Conservation (phyloP, 129 eudicot genomes). For the Chrysanthemum makinoi region DNA sequence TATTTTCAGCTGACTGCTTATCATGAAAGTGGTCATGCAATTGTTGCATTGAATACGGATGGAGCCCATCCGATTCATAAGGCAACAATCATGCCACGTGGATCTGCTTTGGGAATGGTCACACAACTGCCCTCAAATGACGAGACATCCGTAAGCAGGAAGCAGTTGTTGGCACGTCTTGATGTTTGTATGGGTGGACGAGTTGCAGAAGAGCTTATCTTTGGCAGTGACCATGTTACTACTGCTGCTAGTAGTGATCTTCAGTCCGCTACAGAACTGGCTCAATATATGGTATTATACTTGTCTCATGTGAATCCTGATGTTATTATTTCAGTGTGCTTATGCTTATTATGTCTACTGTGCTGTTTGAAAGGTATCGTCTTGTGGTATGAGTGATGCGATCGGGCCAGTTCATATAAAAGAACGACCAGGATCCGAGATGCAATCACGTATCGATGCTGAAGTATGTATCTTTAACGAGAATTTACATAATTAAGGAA, state of each 20-base stretch:
- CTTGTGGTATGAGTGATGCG: conserved; percentile 92
- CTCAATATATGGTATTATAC: conserved; percentile 74
- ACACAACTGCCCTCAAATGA: conserved; percentile 90
- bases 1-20: conserved; percentile 81
- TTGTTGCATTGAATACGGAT: conserved; percentile 89
- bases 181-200: conserved; percentile 99
- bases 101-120: conserved; percentile 95
- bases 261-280: conserved; percentile 77
- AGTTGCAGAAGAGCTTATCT: conserved; percentile 92
- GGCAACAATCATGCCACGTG: conserved; percentile 95
- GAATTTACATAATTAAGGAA: not conserved
- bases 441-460: conserved; percentile 95
- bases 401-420: conserved; percentile 91
- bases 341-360: conserved; percentile 14
- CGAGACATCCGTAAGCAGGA: conserved; percentile 90
- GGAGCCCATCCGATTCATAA: conserved; percentile 96
- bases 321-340: not conserved
- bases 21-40: conserved; percentile 97
- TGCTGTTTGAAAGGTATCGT: conserved; percentile 55
- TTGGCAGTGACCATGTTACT: conserved; percentile 80
- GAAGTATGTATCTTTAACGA: conserved; percentile 52
- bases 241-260: conserved; percentile 96
- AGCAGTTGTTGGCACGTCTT: conserved; percentile 83
- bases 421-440: conserved; percentile 85
- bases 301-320: not conserved